Conservation (phyloP, 306 rosid genomes). For the Castanospermum australe region DNA sequence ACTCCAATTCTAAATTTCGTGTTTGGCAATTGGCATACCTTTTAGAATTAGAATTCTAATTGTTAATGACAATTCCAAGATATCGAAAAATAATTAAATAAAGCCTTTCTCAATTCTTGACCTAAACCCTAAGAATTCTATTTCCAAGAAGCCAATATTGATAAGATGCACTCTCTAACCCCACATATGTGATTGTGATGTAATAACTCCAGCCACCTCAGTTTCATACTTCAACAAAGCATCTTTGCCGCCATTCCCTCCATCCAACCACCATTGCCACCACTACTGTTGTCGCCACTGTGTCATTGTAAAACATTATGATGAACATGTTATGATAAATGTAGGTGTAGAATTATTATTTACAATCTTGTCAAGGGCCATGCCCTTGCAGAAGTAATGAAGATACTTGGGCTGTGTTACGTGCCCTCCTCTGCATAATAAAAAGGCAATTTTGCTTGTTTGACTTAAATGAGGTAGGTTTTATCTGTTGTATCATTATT, state of each 20-base stretch:
- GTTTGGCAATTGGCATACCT: not conserved
- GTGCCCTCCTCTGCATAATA: not conserved
- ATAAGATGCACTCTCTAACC: no score
- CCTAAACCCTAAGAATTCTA: not conserved
- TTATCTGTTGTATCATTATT: not conserved
- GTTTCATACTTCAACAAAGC: no score
- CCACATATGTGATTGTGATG: no score
- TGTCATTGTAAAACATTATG: not conserved
- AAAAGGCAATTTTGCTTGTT: not conserved
- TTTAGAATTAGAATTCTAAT: not conserved
- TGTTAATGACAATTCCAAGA: not conserved
- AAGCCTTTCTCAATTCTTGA: not conserved
- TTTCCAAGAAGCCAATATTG: no score
- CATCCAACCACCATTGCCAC: no score
- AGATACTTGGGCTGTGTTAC: not conserved
- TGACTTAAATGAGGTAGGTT: constrained; percentile 2
- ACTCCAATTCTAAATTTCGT: not conserved
- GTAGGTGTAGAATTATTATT: not conserved
- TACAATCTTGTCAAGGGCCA: not conserved
- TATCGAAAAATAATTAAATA: not conserved
- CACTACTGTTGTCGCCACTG: no score
- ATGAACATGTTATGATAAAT: constrained; percentile 6
- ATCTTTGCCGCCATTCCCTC: no score
- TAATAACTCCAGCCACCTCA: no score
- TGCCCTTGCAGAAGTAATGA: not conserved